Evolutionary conservation across 1,139 yeast genomes (phyloP).

Genomic region (Kodamaea arcana): DNA sequence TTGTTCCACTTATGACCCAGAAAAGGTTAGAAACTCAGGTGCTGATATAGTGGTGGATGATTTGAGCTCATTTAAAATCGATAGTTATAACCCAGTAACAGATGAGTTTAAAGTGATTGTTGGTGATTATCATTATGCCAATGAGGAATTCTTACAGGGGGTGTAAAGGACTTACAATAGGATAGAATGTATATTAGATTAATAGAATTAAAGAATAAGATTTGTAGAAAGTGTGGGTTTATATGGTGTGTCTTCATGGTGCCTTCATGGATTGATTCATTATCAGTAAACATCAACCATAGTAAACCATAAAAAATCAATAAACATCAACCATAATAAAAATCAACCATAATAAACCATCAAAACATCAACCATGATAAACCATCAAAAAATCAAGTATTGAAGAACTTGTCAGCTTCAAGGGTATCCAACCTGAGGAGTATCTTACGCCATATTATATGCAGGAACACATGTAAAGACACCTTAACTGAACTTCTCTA

Average conservation of each 20-base stretch:
- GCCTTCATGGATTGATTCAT: background rate
- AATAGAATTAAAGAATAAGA: too few relatives aligned
- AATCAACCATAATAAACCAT: background rate
- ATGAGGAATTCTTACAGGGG: slow-evolving; percentile 36
- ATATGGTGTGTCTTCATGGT: background rate
- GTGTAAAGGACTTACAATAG: too few relatives aligned
- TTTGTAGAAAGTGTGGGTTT: too few relatives aligned
- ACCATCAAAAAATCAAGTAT: too few relatives aligned
- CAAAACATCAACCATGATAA: background rate
- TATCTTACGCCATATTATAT: too few relatives aligned
- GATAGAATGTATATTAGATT: slow-evolving; percentile 13
- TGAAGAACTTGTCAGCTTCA: too few relatives aligned
- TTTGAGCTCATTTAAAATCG: slow-evolving; percentile 47
- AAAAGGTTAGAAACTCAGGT: slow-evolving; percentile 66
- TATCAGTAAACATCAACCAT: background rate
- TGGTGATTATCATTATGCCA: slow-evolving; percentile 42
- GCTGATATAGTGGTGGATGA: slow-evolving; percentile 79
- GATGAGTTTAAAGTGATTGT: slow-evolving; percentile 47
- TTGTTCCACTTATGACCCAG: slow-evolving; percentile 73
- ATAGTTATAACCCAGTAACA: slow-evolving; percentile 41
- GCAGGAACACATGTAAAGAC: too few relatives aligned
- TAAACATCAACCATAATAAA: too few relatives aligned
- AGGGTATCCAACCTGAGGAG: too few relatives aligned
- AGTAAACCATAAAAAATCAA: too few relatives aligned
- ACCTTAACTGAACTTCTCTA: too few relatives aligned